Evolutionary conservation across 2,329 filamentous ascomycete genomes (phyloP), one percentile per base, ranked within the genome.

Genomic region (Pleurostoma richardsiae): DNA sequence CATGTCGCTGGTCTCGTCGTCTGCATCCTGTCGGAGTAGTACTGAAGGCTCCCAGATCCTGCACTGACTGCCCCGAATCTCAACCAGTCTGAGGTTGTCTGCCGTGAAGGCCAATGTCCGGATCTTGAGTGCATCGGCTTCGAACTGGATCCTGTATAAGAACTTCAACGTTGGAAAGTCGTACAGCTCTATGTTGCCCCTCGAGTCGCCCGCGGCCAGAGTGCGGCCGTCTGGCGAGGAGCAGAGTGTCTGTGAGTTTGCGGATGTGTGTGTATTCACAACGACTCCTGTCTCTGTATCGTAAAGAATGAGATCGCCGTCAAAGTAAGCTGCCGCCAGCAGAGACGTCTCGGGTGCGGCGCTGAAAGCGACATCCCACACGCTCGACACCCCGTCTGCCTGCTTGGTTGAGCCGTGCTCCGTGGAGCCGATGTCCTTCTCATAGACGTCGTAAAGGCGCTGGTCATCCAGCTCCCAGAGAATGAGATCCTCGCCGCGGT

Each of bases 141-240:
- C 50, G 6, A 53, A 50, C 4, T n/a, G 33, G 6, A 60, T 38
- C 3, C 49, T 40, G 31, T 53, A 55, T 2, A 58, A 42, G 1
- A 44, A 6, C 11, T 45, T 53, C 4, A 63, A 45, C 0, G 51
- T 57, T 7, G 46, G 8, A 19, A 63, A 60, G 2, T 64, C 56
- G 39, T 59, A 64, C 2, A 65, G n/a, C 2, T 50, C 52, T 1
- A 63, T 47, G 6, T 52, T 58, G 1, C 60, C 60, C 4, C 30
- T 39, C 0, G 54, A 49, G 40, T 62, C 55, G 1, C 45, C 58
- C 5, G 50, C 54, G 4, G 55, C 60, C 6, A 65, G 51, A 5
- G 56, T 65, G 4, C 55, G 54, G 8, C 62, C 60, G 27, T 64
- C 58, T 1, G 51, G 52, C 6, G 61, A 63, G 8, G 53, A 55